phyloP scores from a whole-genome alignment of 1,284 basidiomycete species.

The Pterula multifida region DNA sequence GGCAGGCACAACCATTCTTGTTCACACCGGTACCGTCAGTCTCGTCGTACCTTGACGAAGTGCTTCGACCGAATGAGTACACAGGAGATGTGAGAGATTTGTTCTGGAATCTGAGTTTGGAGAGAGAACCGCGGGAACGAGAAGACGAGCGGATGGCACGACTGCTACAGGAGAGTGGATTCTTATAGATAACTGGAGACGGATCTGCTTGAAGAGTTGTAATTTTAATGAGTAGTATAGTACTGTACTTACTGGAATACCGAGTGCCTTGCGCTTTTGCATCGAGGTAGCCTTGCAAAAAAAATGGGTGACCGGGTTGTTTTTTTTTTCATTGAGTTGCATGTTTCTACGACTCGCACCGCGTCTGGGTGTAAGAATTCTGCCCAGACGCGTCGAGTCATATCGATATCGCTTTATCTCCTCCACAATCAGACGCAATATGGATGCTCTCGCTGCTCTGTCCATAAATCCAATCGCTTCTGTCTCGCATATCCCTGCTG shows the following conservation, averaged over 20 bases:
- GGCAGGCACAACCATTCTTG: constrained; percentile 89
- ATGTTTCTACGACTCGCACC: constrained; percentile 1
- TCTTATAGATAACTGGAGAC: constrained; percentile 33
- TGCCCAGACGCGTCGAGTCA: constrained; percentile 1
- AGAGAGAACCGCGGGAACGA: constrained; percentile 84
- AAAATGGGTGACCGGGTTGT: not conserved
- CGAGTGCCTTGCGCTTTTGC: not conserved
- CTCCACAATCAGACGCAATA: not conserved
- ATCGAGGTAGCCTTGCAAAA: not conserved
- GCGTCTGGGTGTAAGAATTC: not conserved
- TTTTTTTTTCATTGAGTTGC: not conserved
- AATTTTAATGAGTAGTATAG: not conserved
- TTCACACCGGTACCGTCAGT: constrained; percentile 62
- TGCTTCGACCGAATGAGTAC: constrained; percentile 58
- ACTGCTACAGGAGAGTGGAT: constrained; percentile 80
- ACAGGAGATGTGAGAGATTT: not conserved
- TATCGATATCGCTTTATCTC: not conserved
- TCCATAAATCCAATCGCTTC: constrained; percentile 40
- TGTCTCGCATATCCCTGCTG: constrained; percentile 41
- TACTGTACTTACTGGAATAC: not conserved
- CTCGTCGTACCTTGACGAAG: constrained; percentile 68
- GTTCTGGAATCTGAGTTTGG: constrained; percentile 81
- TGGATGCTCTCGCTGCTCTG: constrained; percentile 29
- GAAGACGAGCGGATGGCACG: constrained; percentile 92
- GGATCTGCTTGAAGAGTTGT: not conserved